These are phyloP conservation scores for Gymnopilus junonius DNA, from an alignment of 768 basidiomycete species.

Conservation along the genomic window DNA sequence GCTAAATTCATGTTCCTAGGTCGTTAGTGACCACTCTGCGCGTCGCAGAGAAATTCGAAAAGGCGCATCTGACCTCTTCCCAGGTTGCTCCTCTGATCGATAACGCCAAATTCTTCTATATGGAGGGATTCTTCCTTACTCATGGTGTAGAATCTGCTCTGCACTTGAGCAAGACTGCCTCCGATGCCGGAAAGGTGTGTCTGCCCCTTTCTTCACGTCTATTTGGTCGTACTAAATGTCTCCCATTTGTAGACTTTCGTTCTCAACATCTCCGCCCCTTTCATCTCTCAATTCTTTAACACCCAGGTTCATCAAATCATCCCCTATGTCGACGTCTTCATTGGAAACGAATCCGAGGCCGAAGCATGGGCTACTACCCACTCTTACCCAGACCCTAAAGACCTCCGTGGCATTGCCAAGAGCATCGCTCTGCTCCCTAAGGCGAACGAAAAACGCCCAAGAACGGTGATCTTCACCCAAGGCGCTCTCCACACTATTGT, in stretches of 20 bases:
- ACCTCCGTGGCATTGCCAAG: conserved; percentile 71
- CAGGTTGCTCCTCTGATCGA: conserved; percentile 78
- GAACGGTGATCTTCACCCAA: conserved; percentile 90
- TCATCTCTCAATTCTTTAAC: conserved; percentile 94
- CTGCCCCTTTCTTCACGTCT: not conserved
- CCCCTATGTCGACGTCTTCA: conserved; percentile 85
- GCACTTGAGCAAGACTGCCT: conserved; percentile 78
- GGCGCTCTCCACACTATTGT: conserved; percentile 81
- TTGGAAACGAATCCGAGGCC: conserved; percentile 97
- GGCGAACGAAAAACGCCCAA: conserved; percentile 73
- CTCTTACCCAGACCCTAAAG: conserved; percentile 66
- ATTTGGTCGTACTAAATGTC: not conserved
- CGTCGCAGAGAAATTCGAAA: conserved; percentile 88
- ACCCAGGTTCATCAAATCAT: conserved; percentile 80
- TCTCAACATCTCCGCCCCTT: conserved; percentile 95
- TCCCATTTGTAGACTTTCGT: conserved; percentile 84
- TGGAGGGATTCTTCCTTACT: conserved; percentile 97
- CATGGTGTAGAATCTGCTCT: conserved; percentile 80
- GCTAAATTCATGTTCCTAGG: conserved; percentile 40
- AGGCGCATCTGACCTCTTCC: conserved; percentile 77
- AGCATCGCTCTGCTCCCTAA: conserved; percentile 79
- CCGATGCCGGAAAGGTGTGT: conserved; percentile 72
- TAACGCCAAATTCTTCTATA: conserved; percentile 86
- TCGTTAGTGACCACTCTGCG: conserved; percentile 93
- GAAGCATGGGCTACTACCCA: conserved; percentile 80